A percentile compares a stretch with the other conserved stretches of the same genome.
Evolutionary conservation across 345 rosid genomes (phyloP).

Genomic region (Erysimum cheiranthoides): DNA sequence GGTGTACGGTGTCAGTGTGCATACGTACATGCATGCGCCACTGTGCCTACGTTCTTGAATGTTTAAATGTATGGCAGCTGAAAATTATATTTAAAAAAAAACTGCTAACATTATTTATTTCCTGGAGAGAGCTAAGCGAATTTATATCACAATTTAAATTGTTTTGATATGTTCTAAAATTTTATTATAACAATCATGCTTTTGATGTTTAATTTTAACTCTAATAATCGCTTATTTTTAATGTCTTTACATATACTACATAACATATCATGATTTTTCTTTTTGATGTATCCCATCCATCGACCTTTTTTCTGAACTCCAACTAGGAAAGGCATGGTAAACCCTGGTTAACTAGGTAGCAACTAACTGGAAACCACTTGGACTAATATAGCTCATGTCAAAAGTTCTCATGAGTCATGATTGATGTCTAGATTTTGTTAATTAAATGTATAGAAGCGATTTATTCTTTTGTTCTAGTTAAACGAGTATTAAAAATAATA

Average conservation of each 20-base stretch:
- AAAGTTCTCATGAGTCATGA: background rate
- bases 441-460: background rate
- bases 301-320: background rate
- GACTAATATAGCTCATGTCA: background rate
- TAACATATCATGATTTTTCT: background rate
- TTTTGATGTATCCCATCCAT: background rate
- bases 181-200: background rate
- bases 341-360: slow-evolving; percentile 1
- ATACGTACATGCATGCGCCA: background rate
- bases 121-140: background rate
- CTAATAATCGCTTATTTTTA: background rate
- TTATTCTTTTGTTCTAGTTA: background rate
- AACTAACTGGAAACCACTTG: slow-evolving; percentile 1
- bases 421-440: background rate
- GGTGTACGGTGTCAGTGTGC: slow-evolving; percentile 19
- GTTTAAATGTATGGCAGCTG: background rate
- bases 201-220: background rate
- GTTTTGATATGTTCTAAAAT: no score
- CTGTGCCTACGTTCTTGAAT: slow-evolving; percentile 1
- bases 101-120: background rate
- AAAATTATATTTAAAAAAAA: background rate
- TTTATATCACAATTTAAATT: no score
- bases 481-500: no score
- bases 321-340: background rate
- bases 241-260: background rate